Percentiles rank a stretch among this genome's conserved stretches.
These are phyloP conservation scores for Fusarium domesticum DNA, from an alignment of 2,329 filamentous ascomycete species.

Conservation along the genomic window DNA sequence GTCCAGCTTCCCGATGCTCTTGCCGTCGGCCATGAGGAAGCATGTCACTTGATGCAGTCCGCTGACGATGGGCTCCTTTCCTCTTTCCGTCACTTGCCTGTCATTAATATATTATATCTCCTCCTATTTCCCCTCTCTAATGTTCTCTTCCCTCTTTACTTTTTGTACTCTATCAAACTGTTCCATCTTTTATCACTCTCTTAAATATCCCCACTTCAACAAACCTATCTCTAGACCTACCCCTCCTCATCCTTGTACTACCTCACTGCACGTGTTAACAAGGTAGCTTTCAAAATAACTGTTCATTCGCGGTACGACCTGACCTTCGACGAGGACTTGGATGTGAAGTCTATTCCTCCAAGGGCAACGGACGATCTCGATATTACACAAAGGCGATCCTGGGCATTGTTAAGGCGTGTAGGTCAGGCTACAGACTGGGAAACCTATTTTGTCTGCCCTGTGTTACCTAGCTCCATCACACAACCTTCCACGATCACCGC, in stretches of 20 bases:
- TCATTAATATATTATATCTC: constrained; percentile 3
- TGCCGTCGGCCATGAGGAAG: background rate
- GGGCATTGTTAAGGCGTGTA: background rate
- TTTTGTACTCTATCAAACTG: constrained; percentile 6
- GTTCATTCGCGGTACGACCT: constrained; percentile 10
- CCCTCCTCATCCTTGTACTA: constrained; percentile 3
- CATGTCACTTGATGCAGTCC: background rate
- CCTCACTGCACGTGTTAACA: constrained; percentile 12
- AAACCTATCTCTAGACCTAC: background rate
- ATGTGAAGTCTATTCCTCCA: constrained; percentile 16
- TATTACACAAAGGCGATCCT: constrained; percentile 5
- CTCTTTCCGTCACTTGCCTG: background rate
- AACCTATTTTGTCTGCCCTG: background rate
- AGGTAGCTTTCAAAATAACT: constrained; percentile 3
- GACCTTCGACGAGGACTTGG: constrained; percentile 9
- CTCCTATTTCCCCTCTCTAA: background rate
- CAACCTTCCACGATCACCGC: background rate
- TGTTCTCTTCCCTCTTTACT: constrained; percentile 1
- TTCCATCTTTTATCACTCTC: background rate
- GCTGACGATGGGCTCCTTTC: background rate
- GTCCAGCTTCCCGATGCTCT: constrained; percentile 2
- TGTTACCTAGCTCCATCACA: constrained; percentile 1
- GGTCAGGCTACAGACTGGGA: background rate
- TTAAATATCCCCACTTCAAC: background rate
- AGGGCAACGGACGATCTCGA: constrained; percentile 1